A percentile compares a stretch with the other conserved stretches of the same genome.
phyloP scores from a whole-genome alignment of 2,329 filamentous ascomycete species.

The Periglandula ipomoeae region DNA sequence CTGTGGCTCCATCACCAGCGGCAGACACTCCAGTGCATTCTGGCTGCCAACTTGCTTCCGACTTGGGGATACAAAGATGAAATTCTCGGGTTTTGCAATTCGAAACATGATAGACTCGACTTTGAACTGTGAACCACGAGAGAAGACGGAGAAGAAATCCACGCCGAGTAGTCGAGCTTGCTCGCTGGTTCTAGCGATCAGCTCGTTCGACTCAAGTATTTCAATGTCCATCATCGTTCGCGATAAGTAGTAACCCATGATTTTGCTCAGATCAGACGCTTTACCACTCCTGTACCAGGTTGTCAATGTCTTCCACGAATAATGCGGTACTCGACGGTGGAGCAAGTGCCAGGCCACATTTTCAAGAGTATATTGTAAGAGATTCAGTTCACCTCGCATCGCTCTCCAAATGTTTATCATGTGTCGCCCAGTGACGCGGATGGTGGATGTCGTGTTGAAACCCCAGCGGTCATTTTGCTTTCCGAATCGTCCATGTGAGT shows the following conservation, averaged over 20 bases:
- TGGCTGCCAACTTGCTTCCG: constrained; percentile 87
- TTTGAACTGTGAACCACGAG: constrained; percentile 92
- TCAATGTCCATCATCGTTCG: constrained; percentile 78
- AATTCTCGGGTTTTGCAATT: constrained; percentile 95
- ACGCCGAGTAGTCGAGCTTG: constrained; percentile 88
- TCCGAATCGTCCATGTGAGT: constrained; percentile 74
- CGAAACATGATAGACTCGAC: constrained; percentile 98
- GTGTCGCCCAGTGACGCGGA: constrained; percentile 86
- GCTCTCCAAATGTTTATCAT: constrained; percentile 97
- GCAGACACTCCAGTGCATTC: constrained; percentile 88
- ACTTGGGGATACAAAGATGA: constrained; percentile 80
- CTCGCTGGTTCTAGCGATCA: constrained; percentile 83
- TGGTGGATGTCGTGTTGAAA: constrained; percentile 86
- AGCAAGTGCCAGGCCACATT: constrained; percentile 90
- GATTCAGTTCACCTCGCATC: constrained; percentile 84
- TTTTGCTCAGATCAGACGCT: constrained; percentile 59
- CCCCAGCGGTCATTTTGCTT: constrained; percentile 88
- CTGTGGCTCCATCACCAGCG: constrained; percentile 94
- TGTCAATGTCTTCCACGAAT: constrained; percentile 69
- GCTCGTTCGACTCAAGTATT: constrained; percentile 81
- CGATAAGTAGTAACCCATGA: constrained; percentile 68
- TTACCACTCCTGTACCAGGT: constrained; percentile 68
- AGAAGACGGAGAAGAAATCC: constrained; percentile 95
- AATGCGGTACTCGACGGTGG: constrained; percentile 81
- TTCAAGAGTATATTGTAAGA: constrained; percentile 93